phyloP scores from a whole-genome alignment of 306 rosid species.

The Datisca glomerata region DNA sequence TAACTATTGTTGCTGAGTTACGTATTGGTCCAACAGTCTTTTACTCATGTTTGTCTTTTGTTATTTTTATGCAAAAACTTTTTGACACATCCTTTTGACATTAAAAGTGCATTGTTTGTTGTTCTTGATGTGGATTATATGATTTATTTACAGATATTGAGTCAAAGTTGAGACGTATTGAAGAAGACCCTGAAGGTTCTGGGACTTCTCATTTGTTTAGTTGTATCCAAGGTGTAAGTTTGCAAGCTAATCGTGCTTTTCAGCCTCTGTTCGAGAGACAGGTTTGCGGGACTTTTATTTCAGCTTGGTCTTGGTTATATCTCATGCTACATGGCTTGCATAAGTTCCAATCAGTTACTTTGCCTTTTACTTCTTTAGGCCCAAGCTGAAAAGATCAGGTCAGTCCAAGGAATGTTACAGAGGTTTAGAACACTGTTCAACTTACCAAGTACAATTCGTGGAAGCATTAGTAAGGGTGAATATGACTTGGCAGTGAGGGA shows the following conservation, averaged over 20 bases:
- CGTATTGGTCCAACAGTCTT: conserved; percentile 7
- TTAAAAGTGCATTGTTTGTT: conserved; percentile 6
- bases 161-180: conserved; percentile 84
- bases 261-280: conserved; percentile 95
- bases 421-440: conserved; percentile 92
- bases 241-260: conserved; percentile 84
- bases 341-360: conserved; percentile 12
- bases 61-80: background rate
- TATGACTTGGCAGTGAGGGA: conserved; percentile 96
- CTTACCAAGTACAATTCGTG: conserved; percentile 90
- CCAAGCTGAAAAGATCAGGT: conserved; percentile 97
- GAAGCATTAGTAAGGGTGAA: conserved; percentile 95
- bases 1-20: conserved; percentile 9
- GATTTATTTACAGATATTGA: conserved; percentile 59
- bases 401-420: conserved; percentile 98
- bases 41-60: background rate
- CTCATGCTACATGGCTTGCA: no score
- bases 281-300: conserved; percentile 40
- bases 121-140: conserved; percentile 17
- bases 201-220: conserved; percentile 83
- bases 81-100: background rate
- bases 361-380: conserved; percentile 39
- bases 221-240: conserved; percentile 78
- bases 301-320: conserved; percentile 11
- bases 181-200: conserved; percentile 97